Base-by-base conservation (phyloP, 75 land plant species). In the Sequoia sempervirens region DNA sequence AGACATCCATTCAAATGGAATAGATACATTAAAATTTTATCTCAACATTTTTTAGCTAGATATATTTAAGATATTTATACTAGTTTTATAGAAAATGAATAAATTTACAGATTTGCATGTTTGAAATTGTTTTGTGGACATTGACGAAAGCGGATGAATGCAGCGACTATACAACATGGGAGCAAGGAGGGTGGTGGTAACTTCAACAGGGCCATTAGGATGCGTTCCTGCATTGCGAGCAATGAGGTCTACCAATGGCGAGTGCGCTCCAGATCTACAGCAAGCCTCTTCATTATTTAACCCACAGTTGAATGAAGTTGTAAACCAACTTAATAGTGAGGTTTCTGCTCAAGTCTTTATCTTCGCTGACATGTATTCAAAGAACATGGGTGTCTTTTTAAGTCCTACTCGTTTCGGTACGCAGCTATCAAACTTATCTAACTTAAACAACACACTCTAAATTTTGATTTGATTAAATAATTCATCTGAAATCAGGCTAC, bases 141-240 rank as follows among this genome's bases (percentile, higher is more conserved):
- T 15, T 12, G 37, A 2, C 36, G 17, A 45, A 45, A 46, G 8
- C 9, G 37, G 17, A 34, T 20, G 2, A 47, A 20, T 80, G 88
- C 87, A 92, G 93, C 81, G 53, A 66, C 84, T 92, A 15, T 83
- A 89, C 75, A 83, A 89, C 3, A 76, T 95, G 81, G 97, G 95
- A 23, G 95, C 88, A 0, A 84, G 97, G 30, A 90, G 85, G 83
- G 86, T 92, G 47, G 53, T 92, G 58, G 87, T 95, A 37, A 86
- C 92, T 4, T 88, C 89, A 3, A 90, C 90, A 4, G 97, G 97
- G 20, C 94, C 97, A 1, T 23, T 95, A 53, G 97, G 97, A 0
- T 95, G 97, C 78, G 93, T 91, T 23, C 97, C 97, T 13, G 89
- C 91, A 8, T 92, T 89, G 84, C 86, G 92, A 20, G 91, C 91